Conservation (phyloP, 139 green algal species). For the Chlamydomonas asymmetrica region DNA sequence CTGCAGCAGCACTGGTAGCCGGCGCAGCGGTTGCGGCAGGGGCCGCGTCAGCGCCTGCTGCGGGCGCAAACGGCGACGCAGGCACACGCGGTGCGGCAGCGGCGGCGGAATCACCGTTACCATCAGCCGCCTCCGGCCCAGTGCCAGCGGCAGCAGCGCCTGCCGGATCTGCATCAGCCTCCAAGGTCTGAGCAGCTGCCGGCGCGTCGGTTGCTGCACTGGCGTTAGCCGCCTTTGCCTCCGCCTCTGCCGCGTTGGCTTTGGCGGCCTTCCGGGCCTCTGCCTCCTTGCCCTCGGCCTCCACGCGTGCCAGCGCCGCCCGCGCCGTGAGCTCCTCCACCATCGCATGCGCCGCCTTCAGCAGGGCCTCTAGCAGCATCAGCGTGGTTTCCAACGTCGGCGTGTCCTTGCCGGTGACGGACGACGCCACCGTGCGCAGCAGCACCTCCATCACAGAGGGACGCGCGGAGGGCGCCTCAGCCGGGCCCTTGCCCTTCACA, state of each 20-base stretch:
- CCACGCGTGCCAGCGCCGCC: slow-evolving; percentile 4
- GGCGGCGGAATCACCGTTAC: neutral
- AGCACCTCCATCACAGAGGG: slow-evolving; percentile 70
- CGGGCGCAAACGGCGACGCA: neutral
- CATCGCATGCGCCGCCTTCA: slow-evolving; percentile 17
- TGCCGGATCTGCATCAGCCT: neutral
- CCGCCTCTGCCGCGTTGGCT: neutral
- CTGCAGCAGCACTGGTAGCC: neutral
- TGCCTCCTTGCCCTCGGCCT: neutral
- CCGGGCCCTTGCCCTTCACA: slow-evolving; percentile 23
- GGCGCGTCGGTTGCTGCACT: neutral
- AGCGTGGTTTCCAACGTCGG: slow-evolving; percentile 63
- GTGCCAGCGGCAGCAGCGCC: neutral
- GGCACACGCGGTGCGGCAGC: neutral
- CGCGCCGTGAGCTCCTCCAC: neutral
- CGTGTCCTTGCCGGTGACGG: slow-evolving; percentile 54
- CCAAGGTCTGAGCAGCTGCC: neutral
- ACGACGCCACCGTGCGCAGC: slow-evolving; percentile 57
- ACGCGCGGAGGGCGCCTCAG: neutral
- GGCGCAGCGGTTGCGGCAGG: neutral
- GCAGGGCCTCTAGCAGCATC: slow-evolving; percentile 57
- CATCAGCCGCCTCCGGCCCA: neutral
- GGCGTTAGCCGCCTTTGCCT: neutral
- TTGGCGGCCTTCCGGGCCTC: slow-evolving; percentile 4
- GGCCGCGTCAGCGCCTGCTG: neutral